phyloP scores from a whole-genome alignment of 805 yeast genomes.

The Hanseniaspora meyeri region DNA sequence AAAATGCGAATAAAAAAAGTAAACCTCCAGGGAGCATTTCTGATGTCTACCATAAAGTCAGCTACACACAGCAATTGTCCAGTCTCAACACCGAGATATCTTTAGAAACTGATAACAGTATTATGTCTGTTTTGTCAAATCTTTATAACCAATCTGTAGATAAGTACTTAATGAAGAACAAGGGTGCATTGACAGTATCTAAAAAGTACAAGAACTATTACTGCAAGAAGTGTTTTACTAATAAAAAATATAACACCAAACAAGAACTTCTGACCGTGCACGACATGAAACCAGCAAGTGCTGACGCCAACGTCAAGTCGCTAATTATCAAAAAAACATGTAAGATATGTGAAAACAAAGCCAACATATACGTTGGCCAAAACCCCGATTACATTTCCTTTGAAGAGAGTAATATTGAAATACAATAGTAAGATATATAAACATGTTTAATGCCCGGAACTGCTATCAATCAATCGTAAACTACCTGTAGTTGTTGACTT shows the following conservation, averaged over 20 bases:
- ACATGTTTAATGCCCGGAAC: background rate
- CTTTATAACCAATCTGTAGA: constrained; percentile 1
- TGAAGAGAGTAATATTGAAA: constrained; percentile 1
- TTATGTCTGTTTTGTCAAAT: background rate
- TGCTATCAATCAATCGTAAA: background rate
- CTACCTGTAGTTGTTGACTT: background rate
- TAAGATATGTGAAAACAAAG: background rate
- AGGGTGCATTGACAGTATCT: background rate
- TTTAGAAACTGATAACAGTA: background rate
- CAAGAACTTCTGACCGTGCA: constrained; percentile 1
- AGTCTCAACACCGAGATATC: background rate
- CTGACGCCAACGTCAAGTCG: background rate
- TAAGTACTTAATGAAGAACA: constrained; percentile 3
- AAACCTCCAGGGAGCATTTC: background rate
- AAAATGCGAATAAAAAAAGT: background rate
- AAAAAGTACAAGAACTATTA: background rate
- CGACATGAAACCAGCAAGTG: background rate
- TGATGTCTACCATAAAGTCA: constrained; percentile 8
- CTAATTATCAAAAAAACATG: constrained; percentile 7
- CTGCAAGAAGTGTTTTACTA: constrained; percentile 10
- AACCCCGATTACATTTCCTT: constrained; percentile 9
- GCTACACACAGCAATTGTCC: constrained; percentile 1
- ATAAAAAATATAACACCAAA: constrained; percentile 3
- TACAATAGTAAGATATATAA: background rate
- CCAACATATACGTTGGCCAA: constrained; percentile 6